Evolutionary conservation across 2,329 filamentous ascomycete species (phyloP), one percentile per base, ranked within the genome.

Genomic region (Alternaria brassicae): DNA sequence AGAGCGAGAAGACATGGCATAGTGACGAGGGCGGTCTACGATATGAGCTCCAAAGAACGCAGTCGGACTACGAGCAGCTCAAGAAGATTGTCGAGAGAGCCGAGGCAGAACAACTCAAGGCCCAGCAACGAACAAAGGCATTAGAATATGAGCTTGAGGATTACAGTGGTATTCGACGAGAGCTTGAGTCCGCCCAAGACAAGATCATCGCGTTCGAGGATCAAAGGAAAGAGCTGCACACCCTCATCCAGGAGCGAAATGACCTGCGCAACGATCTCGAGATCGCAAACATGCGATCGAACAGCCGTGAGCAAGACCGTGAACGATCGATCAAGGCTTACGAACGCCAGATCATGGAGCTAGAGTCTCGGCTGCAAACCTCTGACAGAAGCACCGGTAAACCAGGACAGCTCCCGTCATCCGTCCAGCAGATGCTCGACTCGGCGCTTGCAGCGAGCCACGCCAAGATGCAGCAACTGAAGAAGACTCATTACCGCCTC

Each of bases 1-100:
- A 92, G 58, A 89, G 92, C 59, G 87, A 89, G 62, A 91, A 88
- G 77, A 84, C 82, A 61, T 89, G 86, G 82, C 84, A 82, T 25
- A 76, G 77, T 0, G 87, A 90, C 61, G 82, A 86, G 41, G 84
- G 86, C 25, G 75, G 79, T 7, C 76, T 91, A 6, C 83, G 83
- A 34, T 81, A 81, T 15, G 87, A 90, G 57, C 77, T 93, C 2
- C 81, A 85, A 28, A 82, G 80, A 36, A 83, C 84, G 1, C 84
- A 82, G 63, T 80, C 82, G 5, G 89, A 93, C 67, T 84, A 84
- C 40, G 85, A 88, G 17, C 87, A 88, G 57, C 80, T 95, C 17
- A 85, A 86, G 47, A 83, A 84, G 62, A 80, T 92, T 4, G 82
- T 94, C 0, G 87, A 89, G 36, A 85, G 87, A 30, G 86, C 85